Conservation (phyloP, 352 stramenopile species). For the Pythium aquatile region DNA sequence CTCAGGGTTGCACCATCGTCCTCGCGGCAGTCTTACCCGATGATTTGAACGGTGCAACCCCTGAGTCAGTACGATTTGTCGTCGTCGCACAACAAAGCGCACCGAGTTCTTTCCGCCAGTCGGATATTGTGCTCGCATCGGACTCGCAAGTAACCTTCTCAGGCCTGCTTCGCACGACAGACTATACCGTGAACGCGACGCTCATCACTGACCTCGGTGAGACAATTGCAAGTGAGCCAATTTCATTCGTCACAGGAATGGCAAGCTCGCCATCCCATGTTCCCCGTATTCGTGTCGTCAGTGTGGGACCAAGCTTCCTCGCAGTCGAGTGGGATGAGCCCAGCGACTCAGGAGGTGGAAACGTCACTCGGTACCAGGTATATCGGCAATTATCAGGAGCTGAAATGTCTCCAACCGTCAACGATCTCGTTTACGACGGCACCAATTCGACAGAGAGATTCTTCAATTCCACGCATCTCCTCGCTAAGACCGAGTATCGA, state of each 20-base stretch:
- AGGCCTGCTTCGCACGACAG: constrained; percentile 8
- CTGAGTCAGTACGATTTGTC: constrained; percentile 2
- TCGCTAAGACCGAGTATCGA: constrained; percentile 32
- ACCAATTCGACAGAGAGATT: constrained; percentile 16
- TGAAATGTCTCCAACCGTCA: not conserved
- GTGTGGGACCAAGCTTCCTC: constrained; percentile 29
- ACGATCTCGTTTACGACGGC: constrained; percentile 30
- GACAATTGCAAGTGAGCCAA: constrained; percentile 5
- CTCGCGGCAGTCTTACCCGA: constrained; percentile 25
- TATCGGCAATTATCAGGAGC: constrained; percentile 24
- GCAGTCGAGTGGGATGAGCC: constrained; percentile 35
- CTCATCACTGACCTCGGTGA: constrained; percentile 9
- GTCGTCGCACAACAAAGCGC: not conserved
- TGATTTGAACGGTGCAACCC: constrained; percentile 33
- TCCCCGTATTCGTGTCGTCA: constrained; percentile 12
- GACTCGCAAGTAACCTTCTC: not conserved
- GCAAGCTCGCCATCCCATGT: constrained; percentile 11
- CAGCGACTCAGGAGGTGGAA: constrained; percentile 38
- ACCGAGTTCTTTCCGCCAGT: not conserved
- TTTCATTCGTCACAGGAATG: constrained; percentile 6
- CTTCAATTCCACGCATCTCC: constrained; percentile 19
- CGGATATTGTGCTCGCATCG: not conserved
- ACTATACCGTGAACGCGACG: constrained; percentile 28
- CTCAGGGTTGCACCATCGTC: constrained; percentile 24
- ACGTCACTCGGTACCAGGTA: constrained; percentile 31